Evolutionary conservation across 2,329 filamentous ascomycete genomes (phyloP).

Genomic region (Fusarium vanettenii): DNA sequence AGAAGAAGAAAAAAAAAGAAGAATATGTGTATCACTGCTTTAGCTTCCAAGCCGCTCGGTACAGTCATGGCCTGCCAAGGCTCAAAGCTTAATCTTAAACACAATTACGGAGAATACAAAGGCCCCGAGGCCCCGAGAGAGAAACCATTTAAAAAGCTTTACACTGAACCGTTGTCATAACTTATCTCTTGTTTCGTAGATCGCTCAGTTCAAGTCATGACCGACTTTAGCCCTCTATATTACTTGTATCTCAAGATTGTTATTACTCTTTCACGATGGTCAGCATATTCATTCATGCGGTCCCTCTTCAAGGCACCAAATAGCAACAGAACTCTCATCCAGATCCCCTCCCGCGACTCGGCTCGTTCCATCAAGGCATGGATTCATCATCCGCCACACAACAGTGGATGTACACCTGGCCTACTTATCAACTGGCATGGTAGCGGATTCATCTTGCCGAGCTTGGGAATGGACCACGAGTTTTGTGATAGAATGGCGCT

Average conservation of each 20-base stretch:
- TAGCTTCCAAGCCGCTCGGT: background rate
- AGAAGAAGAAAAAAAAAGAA: background rate
- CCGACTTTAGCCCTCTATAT: background rate
- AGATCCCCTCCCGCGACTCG: background rate
- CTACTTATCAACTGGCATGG: background rate
- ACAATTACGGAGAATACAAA: background rate
- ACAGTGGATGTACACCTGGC: background rate
- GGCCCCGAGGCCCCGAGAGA: background rate
- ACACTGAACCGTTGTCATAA: background rate
- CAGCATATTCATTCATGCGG: background rate
- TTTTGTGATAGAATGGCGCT: background rate
- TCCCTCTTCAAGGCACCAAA: background rate
- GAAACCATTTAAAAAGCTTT: background rate
- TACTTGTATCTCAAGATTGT: background rate
- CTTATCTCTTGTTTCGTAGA: background rate
- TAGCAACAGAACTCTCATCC: background rate
- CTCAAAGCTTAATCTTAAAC: background rate
- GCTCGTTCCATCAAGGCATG: background rate
- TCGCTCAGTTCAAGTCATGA: background rate
- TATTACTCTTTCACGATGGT: background rate
- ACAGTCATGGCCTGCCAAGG: background rate
- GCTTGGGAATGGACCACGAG: background rate
- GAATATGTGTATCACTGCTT: background rate
- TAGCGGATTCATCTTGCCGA: background rate
- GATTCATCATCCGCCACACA: background rate